phyloP scores from a whole-genome alignment of 306 rosid genomes.

The Leucaena leucocephala region DNA sequence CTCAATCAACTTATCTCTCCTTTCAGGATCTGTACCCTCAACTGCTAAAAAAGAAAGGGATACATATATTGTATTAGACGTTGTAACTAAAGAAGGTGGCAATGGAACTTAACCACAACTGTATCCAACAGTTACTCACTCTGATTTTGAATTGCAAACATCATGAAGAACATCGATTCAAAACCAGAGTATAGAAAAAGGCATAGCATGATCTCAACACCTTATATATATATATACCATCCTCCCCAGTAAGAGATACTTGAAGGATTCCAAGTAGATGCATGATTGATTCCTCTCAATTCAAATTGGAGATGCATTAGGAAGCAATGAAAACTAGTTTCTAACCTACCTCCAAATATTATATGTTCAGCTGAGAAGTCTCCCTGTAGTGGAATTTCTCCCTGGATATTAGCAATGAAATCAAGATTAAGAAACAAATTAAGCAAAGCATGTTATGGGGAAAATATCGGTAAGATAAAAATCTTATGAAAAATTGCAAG shows the following conservation, averaged over 20 bases:
- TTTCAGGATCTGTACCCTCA: slow-evolving; percentile 80
- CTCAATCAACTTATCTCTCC: slow-evolving; percentile 86
- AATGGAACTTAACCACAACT: background rate
- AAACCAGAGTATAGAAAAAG: slow-evolving; percentile 23
- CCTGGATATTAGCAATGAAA: slow-evolving; percentile 56
- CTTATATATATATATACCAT: background rate
- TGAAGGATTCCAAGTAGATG: slow-evolving; percentile 14
- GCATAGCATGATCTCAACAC: slow-evolving; percentile 19
- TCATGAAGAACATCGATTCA: slow-evolving; percentile 8
- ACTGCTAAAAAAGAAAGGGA: slow-evolving; percentile 55
- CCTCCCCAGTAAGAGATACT: slow-evolving; percentile 1
- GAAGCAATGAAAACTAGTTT: slow-evolving; percentile 27
- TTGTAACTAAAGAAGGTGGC: slow-evolving; percentile 23
- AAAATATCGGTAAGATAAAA: slow-evolving; percentile 5
- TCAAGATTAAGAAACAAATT: slow-evolving; percentile 32
- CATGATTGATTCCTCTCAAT: slow-evolving; percentile 16
- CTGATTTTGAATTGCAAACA: slow-evolving; percentile 18
- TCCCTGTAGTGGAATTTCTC: slow-evolving; percentile 95
- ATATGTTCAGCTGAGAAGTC: slow-evolving; percentile 98
- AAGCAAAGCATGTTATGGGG: slow-evolving; percentile 29
- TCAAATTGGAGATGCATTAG: slow-evolving; percentile 25
- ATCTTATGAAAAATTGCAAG: background rate
- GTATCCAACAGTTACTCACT: background rate
- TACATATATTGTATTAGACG: slow-evolving; percentile 18
- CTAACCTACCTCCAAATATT: slow-evolving; percentile 89